Base-by-base conservation (phyloP, 2,329 filamentous ascomycete species). In the Trichoderma simmonsii region DNA sequence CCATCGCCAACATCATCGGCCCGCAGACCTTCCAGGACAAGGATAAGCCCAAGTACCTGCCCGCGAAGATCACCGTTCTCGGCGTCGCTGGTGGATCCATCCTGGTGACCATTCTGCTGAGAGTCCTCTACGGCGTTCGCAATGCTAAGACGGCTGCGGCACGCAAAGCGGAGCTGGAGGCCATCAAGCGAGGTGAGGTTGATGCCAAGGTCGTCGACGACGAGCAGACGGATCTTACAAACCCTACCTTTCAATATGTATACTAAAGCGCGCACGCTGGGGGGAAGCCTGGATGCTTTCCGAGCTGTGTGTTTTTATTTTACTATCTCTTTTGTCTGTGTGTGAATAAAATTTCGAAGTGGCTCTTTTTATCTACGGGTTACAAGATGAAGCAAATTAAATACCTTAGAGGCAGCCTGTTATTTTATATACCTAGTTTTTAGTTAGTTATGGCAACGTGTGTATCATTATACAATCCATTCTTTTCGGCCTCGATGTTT, bases 1-100 rank as follows among this genome's bases (percentile, higher is more conserved):
- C 82, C 57, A 75, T 80, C 2, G 84, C 84, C n/a, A 86, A 85
- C 70, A 81, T 86, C 67, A 82, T 75, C 28, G 73, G 73, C 21
- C 76, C 74, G 12, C 75, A 76, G 68, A 77, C 75, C 8, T 76
- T 76, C 70, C 73, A 73, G 34, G 67, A 83, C 2, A 83, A 85
- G 71, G 85, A 87, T 75, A 80, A 83, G 1, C 85, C 85, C 0
- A 77, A 81, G 3, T 89, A 89, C 65, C 77, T 81, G 51, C 88
- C 86, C 0, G 87, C 86, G 8, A 87, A 85, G 71, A 78, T 87
- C 8, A 85, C 86, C 18, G 76, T 89, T 3, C 82, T 81, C 24
- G 87, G 85, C 74, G 79, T 84, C 7, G 81, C 79, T 21, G 79
- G 78, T 9, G 84, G 85, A 73, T 77, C 74, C 65, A 73, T 73